Evolutionary conservation across 441 rosid species (phyloP).

Genomic region (Aleurites moluccanus): DNA sequence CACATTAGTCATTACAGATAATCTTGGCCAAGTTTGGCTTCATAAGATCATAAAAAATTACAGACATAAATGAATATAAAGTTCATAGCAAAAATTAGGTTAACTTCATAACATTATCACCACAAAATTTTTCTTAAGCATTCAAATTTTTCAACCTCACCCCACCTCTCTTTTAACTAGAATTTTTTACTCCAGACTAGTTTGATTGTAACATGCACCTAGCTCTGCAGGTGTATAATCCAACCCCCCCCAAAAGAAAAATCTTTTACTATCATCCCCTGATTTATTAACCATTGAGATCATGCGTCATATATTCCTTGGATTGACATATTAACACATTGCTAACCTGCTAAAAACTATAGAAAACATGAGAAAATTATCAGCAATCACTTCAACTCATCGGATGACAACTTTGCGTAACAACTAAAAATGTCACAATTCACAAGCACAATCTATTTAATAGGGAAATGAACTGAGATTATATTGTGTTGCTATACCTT

Average conservation of each 20-base stretch:
- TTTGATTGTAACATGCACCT: no score
- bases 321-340: neutral
- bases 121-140: no score
- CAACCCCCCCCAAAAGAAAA: neutral
- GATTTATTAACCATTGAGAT: neutral
- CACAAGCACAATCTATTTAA: constrained; percentile 2
- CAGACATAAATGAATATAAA: neutral
- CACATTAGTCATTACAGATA: neutral
- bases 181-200: no score
- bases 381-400: neutral
- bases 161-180: no score
- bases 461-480: constrained; percentile 5
- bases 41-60: neutral
- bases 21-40: neutral
- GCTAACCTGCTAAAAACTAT: neutral
- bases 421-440: neutral
- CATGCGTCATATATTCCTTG: neutral
- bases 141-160: no score
- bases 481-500: constrained; percentile 49
- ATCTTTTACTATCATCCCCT: neutral
- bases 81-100: neutral
- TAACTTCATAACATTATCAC: no score
- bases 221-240: no score
- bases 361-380: neutral
- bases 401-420: constrained; percentile 11